phyloP scores from a whole-genome alignment of 1,139 yeast genomes.

The Scheffersomyces parashehatae region DNA sequence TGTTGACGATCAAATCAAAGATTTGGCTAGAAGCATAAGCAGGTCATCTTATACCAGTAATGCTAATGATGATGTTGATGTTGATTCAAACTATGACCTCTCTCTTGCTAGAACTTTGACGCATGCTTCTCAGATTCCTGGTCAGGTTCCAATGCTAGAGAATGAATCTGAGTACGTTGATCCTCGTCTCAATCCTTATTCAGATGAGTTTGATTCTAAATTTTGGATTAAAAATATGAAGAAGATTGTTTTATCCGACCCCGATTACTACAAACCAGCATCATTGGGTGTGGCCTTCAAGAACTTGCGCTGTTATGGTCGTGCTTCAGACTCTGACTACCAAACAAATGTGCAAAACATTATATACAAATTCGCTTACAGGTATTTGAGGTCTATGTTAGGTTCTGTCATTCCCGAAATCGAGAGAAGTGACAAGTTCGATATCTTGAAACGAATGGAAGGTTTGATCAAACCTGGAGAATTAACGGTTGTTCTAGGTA shows the following conservation, averaged over 20 bases:
- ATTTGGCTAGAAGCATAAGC: constrained; percentile 35
- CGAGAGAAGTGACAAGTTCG: constrained; percentile 16
- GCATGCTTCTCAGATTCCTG: background rate
- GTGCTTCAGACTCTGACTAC: constrained; percentile 18
- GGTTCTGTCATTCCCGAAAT: constrained; percentile 12
- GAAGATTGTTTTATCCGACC: constrained; percentile 48
- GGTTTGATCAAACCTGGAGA: constrained; percentile 36
- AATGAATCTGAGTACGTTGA: constrained; percentile 15
- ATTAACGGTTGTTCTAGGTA: constrained; percentile 36
- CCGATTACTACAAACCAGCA: constrained; percentile 19
- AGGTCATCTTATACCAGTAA: constrained; percentile 20
- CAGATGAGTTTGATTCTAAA: constrained; percentile 19
- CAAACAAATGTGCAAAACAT: constrained; percentile 17
- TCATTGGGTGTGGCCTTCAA: constrained; percentile 18
- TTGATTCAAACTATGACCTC: constrained; percentile 2
- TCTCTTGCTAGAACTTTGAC: constrained; percentile 23
- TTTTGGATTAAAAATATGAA: constrained; percentile 63
- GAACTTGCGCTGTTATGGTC: constrained; percentile 17
- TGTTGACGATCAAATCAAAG: constrained; percentile 16
- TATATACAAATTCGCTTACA: constrained; percentile 9
- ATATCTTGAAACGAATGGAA: constrained; percentile 37
- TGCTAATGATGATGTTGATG: constrained; percentile 32
- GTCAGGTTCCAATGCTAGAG: constrained; percentile 2
- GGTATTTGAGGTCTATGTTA: constrained; percentile 2
- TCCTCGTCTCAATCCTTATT: constrained; percentile 12